Conservation (phyloP, 345 rosid species). For the Citrus mangshanensis region DNA sequence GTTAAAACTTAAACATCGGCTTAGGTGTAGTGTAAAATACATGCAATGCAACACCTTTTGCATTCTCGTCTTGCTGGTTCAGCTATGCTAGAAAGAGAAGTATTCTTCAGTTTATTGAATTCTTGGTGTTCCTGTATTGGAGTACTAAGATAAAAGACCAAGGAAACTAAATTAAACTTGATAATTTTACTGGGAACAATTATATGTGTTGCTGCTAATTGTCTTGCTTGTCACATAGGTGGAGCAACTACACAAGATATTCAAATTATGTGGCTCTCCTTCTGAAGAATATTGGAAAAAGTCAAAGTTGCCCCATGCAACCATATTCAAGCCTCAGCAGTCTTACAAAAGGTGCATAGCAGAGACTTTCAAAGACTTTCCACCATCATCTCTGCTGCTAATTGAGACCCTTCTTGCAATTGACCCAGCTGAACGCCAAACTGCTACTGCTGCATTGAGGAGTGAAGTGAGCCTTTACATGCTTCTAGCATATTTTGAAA, state of each 20-base stretch:
- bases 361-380: constrained; percentile 68
- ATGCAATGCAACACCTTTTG: neutral
- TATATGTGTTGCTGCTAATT: constrained; percentile 13
- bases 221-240: constrained; percentile 37
- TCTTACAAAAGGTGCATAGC: constrained; percentile 64
- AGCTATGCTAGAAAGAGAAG: neutral
- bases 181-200: neutral
- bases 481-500: neutral
- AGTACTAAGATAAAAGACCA: neutral
- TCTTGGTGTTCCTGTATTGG: neutral
- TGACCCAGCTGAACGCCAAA: constrained; percentile 66
- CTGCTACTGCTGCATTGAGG: constrained; percentile 61
- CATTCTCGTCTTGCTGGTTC: neutral
- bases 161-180: neutral
- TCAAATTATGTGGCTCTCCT: constrained; percentile 77
- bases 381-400: constrained; percentile 61
- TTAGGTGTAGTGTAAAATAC: neutral
- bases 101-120: neutral
- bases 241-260: constrained; percentile 79
- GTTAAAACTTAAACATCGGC: neutral
- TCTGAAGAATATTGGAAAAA: constrained; percentile 79
- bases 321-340: constrained; percentile 75
- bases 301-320: constrained; percentile 76
- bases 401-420: constrained; percentile 71
- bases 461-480: constrained; percentile 55